Base-by-base conservation (phyloP, 306 rosid species). In the Cicer bijugum region DNA sequence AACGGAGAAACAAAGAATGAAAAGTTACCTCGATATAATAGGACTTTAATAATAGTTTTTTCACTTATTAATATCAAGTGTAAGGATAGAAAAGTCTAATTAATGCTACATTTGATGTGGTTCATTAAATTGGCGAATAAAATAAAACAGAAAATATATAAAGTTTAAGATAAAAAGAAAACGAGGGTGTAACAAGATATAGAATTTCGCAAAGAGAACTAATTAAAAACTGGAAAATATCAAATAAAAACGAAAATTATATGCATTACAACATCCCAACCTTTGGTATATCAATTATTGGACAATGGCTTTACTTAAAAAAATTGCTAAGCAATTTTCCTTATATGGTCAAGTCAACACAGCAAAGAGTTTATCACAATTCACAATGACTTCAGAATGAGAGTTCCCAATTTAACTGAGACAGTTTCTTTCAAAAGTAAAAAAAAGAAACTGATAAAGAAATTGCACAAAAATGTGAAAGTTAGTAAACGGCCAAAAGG, bases 361-460 rank as follows among this genome's bases (percentile, higher is more conserved):
- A 58, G 7, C 42, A 58, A 28, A 58, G 16, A 58, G 42, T 58
- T 11, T 35, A 12, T 28, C 39, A 28, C 16, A 23, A 6, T 12
- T 58, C 64, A 58, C 42, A 58, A 28, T 58, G 42, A 28, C 64
- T 56, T 56, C 12, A 39, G 45, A 58, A 39, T n/a, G 9, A n/a
- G 67, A 72, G 16, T 12, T 37, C 33, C 64, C n/a, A 33, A 71
- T 53, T 55, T 44, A 64, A 70, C 55, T 4, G 1, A 28, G 72
- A 63, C 14, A 6, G 57, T 57, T 46, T 56, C 45, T 72, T 68
- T 48, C 10, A 19, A 45, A 71, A 17, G 44, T 58, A 9, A 7
- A n/a, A 47, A 47, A 47, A 39, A 15, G 11, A 8, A 57, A 43
- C 57, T 39, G 75, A 33, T 20, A n/a, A 23, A 65, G 23, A 73